Evolutionary conservation across 495 filamentous ascomycete genomes (phyloP).

Genomic region (Podospora appendiculata): DNA sequence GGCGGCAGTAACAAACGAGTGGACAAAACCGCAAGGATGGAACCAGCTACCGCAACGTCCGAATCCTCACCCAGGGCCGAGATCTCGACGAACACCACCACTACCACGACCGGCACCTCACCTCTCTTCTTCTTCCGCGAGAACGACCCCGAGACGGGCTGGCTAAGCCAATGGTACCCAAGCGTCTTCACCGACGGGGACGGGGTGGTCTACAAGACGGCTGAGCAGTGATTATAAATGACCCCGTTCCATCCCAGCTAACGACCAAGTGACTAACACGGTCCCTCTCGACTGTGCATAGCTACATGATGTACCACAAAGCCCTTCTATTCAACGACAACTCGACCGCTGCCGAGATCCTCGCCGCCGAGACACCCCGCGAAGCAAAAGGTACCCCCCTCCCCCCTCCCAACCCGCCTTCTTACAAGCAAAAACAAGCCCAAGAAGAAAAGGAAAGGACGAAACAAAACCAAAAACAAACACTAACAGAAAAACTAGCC

Average conservation of each 20-base stretch:
- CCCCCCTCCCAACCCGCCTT: too few relatives aligned
- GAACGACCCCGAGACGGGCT: conserved; percentile 16
- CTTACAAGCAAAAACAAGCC: too few relatives aligned
- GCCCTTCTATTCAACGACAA: conserved; percentile 45
- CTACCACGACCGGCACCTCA: background rate
- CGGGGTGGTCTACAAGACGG: conserved; percentile 24
- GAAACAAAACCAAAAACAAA: too few relatives aligned
- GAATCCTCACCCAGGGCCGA: too few relatives aligned
- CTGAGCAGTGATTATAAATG: conserved; percentile 21
- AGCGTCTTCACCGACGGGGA: conserved; percentile 21
- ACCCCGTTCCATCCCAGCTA: background rate
- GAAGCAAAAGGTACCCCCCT: conserved; percentile 17
- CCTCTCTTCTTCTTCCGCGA: conserved; percentile 28
- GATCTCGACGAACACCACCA: too few relatives aligned
- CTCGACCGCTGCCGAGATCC: conserved; percentile 31
- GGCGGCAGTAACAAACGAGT: too few relatives aligned
- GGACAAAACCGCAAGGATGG: too few relatives aligned
- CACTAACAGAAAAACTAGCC: conserved; percentile 19
- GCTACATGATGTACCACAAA: conserved; percentile 61
- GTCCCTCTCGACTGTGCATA: conserved; percentile 1
- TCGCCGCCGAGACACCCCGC: conserved; percentile 31
- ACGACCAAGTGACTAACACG: background rate
- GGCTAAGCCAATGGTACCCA: conserved; percentile 28
- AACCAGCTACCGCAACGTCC: too few relatives aligned
- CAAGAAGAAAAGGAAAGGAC: too few relatives aligned